Evolutionary conservation across 179 eudicot genomes (phyloP), one percentile per base, ranked within the genome.

Genomic region (Spinacia oleracea): DNA sequence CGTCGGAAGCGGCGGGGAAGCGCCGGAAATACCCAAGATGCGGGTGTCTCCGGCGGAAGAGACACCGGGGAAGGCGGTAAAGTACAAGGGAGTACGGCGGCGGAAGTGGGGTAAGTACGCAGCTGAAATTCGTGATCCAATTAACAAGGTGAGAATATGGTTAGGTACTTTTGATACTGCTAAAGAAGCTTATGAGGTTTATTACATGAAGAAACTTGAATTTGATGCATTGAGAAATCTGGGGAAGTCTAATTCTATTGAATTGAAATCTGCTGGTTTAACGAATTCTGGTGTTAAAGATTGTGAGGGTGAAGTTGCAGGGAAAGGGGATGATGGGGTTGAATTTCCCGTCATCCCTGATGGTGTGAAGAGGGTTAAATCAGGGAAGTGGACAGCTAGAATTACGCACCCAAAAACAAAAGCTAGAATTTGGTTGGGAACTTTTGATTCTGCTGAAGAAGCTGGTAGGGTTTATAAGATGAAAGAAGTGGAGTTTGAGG

Each of bases 91-190:
- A 4, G 80, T 83, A 2, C 34, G 86, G 12, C 58, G 50, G 78
- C 67, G 86, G 45, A 66, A 72, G 74, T 83, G 86, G 86, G 86
- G 86, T 0, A 77, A 73, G 67, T 83, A 32, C 45, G 86, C 83
- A 14, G 78, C 86, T 42, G 86, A 72, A 34, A 83, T 83, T 60
- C 69, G 83, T 0, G 73, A 83, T 72, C 86, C 86, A 5, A 58
- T 80, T 65, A 46, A 43, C 9, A 77, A 80, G 75, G 78, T 60
- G 5, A 66, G 83, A 48, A 20, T 83, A 80, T 83, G 86, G 86
- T 77, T 83, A n/a, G 86, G 86, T 32, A 83, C 86, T 77, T 83
- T 80, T 77, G 34, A 83, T 77, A 83, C 83, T 77, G 76, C 86
- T 77, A 31, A 80, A 48, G 86, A 83, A 64, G 86, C 86, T 80